Evolutionary conservation across 1,139 yeast genomes (phyloP).

Genomic region (Pichia sp.): DNA sequence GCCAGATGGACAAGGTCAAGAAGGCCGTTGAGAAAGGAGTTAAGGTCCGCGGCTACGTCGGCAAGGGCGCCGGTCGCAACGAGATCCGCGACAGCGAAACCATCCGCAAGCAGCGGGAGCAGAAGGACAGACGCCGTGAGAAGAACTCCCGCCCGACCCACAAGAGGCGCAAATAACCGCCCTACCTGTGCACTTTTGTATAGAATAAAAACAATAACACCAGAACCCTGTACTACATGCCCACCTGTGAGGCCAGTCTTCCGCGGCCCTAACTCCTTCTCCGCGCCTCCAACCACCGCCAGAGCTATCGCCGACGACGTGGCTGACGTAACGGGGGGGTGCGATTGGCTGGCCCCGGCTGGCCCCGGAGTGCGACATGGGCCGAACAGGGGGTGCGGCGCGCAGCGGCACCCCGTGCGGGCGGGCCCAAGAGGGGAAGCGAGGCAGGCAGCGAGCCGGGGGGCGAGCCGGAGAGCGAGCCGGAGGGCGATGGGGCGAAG

Average conservation of each 20-base stretch:
- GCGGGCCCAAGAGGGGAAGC: not conserved
- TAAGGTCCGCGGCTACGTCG: conserved; percentile 64
- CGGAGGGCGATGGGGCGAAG: not conserved
- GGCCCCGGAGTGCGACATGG: not conserved
- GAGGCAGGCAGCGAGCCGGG: not conserved
- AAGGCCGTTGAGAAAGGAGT: conserved; percentile 77
- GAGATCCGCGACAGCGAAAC: conserved; percentile 70
- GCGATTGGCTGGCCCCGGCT: not conserved
- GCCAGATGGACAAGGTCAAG: conserved; percentile 78
- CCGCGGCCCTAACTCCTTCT: too few relatives aligned
- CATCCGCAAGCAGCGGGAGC: conserved; percentile 71
- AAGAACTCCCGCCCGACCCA: conserved; percentile 85
- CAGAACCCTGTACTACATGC: too few relatives aligned
- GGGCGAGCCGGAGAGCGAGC: not conserved
- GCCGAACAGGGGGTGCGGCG: not conserved
- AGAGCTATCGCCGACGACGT: not conserved
- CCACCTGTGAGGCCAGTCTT: too few relatives aligned
- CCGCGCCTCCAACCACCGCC: not conserved
- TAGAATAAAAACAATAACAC: too few relatives aligned
- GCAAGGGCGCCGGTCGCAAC: conserved; percentile 44
- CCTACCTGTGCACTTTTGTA: not conserved
- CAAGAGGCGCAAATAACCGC: conserved; percentile 29
- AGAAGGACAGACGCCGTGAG: conserved; percentile 66
- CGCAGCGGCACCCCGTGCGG: not conserved
- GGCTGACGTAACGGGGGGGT: not conserved